Conservation (phyloP, 371 early-diverging fungal genomes). For the Dinochytrium kinnereticum region DNA sequence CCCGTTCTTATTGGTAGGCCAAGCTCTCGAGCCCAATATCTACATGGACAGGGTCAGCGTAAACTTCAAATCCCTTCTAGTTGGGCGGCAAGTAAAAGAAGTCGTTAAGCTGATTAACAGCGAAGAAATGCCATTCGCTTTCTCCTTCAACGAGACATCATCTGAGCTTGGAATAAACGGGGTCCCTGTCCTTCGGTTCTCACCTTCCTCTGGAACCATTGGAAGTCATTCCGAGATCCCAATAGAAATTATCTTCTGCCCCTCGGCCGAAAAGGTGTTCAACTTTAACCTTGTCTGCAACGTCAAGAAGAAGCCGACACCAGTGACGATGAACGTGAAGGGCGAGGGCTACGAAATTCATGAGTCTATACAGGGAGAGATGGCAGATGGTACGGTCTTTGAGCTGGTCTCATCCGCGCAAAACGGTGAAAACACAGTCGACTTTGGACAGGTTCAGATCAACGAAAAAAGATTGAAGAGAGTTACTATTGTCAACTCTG, state of each 20-base stretch:
- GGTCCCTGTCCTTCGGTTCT: slow-evolving; percentile 46
- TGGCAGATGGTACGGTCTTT: slow-evolving; percentile 44
- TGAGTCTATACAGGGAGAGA: slow-evolving; percentile 51
- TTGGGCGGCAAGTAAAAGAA: slow-evolving; percentile 58
- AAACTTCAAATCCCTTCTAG: slow-evolving; percentile 60
- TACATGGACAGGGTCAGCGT: slow-evolving; percentile 52
- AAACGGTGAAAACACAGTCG: slow-evolving; percentile 46
- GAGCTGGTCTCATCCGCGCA: slow-evolving; percentile 35
- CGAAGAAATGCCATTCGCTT: slow-evolving; percentile 55
- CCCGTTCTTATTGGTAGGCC: slow-evolving; percentile 59
- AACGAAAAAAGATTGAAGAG: slow-evolving; percentile 54
- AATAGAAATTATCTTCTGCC: slow-evolving; percentile 54
- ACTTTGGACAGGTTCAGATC: slow-evolving; percentile 60
- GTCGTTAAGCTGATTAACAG: slow-evolving; percentile 53
- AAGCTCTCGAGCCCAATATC: slow-evolving; percentile 57
- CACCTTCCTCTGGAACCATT: slow-evolving; percentile 53
- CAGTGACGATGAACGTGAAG: slow-evolving; percentile 57
- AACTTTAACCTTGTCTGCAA: slow-evolving; percentile 58
- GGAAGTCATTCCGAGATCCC: slow-evolving; percentile 47
- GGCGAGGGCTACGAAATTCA: slow-evolving; percentile 64
- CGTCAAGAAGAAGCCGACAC: slow-evolving; percentile 56
- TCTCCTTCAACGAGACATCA: slow-evolving; percentile 53
- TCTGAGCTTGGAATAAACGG: slow-evolving; percentile 45
- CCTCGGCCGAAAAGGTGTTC: slow-evolving; percentile 56
- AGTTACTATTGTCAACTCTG: slow-evolving; percentile 55